Conservation (phyloP, 805 yeast species). For the Suhomyces xylopsoci region DNA sequence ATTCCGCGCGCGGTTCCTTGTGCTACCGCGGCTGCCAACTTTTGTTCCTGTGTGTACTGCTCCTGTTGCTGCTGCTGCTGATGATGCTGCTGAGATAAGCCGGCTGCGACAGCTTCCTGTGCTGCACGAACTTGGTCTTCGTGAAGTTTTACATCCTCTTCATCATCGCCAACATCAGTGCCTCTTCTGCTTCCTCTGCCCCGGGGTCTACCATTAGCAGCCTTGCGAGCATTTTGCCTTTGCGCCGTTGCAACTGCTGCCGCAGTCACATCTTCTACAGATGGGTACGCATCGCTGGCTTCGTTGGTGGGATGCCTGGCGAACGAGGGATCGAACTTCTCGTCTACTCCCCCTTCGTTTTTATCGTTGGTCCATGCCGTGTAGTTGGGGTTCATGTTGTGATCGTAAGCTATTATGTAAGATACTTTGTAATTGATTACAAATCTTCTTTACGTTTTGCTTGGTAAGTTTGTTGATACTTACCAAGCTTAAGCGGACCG, state of each 20-base stretch:
- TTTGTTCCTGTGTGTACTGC: constrained; percentile 1
- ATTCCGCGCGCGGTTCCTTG: not conserved
- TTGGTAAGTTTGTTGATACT: not conserved
- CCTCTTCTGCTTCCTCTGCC: constrained; percentile 2
- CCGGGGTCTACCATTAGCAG: not conserved
- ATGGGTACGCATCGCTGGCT: constrained; percentile 17
- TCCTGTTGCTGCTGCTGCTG: constrained; percentile 2
- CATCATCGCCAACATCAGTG: constrained; percentile 2
- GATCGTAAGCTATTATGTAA: constrained; percentile 6
- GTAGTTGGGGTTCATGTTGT: constrained; percentile 21
- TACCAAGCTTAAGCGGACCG: not conserved
- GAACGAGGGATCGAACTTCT: constrained; percentile 31
- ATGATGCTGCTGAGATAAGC: constrained; percentile 1
- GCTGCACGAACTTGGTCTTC: constrained; percentile 10
- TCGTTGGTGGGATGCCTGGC: constrained; percentile 19
- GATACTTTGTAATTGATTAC: constrained; percentile 14
- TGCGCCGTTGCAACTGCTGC: constrained; percentile 26
- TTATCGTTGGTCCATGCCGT: constrained; percentile 23
- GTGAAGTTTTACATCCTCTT: constrained; percentile 1
- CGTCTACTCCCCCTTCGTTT: constrained; percentile 18
- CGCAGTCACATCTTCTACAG: constrained; percentile 24
- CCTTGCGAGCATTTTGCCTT: constrained; percentile 9
- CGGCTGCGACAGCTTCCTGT: constrained; percentile 7
- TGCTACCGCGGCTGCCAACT: constrained; percentile 3
- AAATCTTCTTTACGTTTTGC: constrained; percentile 4